These are phyloP conservation scores for Dioszegia hungarica DNA, from an alignment of 768 basidiomycete genomes.

Conservation along the genomic window DNA sequence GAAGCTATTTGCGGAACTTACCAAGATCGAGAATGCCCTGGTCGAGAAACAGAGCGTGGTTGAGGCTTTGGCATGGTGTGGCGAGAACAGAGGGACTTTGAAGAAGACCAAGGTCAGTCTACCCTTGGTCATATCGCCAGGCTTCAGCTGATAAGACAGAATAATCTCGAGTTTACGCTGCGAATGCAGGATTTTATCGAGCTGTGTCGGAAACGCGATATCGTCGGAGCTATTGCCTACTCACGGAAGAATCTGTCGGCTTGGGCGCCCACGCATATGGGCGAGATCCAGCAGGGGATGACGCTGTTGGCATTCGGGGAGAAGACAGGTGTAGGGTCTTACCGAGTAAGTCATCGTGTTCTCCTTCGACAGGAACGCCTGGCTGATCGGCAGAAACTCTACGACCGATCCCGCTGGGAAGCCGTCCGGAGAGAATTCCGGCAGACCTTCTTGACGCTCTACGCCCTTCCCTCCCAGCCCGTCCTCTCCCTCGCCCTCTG, in stretches of 20 bases:
- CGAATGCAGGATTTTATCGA: constrained; percentile 96
- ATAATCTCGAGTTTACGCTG: constrained; percentile 90
- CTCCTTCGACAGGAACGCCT: no score
- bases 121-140: not conserved
- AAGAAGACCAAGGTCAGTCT: constrained; percentile 75
- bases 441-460: constrained; percentile 75
- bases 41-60: constrained; percentile 64
- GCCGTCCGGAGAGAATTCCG: constrained; percentile 73
- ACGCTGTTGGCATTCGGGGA: constrained; percentile 66
- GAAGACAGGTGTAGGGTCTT: constrained; percentile 67
- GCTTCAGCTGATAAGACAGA: constrained; percentile 53
- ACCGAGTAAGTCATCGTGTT: constrained; percentile 76
- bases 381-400: constrained; percentile 60
- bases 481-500: constrained; percentile 81
- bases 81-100: constrained; percentile 86
- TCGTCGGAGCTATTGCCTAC: constrained; percentile 75
- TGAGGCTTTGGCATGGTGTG: constrained; percentile 92
- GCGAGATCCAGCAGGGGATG: constrained; percentile 70
- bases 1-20: constrained; percentile 83
- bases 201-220: constrained; percentile 64
- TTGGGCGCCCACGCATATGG: constrained; percentile 71
- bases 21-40: constrained; percentile 77
- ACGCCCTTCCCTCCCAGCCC: constrained; percentile 80
- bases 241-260: constrained; percentile 69
- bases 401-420: constrained; percentile 73